Percentiles rank a stretch among this genome's conserved stretches.
Conservation (phyloP, 495 filamentous ascomycete species). For the Lophiostoma macrostomum region DNA sequence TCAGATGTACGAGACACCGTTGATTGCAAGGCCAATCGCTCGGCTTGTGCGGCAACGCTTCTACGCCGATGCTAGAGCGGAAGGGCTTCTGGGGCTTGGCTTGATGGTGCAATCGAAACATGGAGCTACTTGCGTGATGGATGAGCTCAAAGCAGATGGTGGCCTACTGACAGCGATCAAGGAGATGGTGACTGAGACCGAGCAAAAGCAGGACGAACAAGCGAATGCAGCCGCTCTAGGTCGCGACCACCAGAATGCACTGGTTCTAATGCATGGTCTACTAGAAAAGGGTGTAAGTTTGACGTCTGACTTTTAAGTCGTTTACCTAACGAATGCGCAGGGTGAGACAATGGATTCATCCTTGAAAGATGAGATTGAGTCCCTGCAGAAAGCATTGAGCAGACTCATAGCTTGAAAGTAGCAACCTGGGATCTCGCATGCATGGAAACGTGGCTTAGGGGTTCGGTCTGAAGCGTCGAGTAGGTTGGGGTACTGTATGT, state of each 20-base stretch:
- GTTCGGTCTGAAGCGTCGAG: too few species aligned
- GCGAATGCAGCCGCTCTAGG: background rate
- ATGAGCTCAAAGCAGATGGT: conserved; percentile 19
- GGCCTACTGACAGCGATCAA: conserved; percentile 20
- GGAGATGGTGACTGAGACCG: conserved; percentile 13
- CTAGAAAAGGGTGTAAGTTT: conserved; percentile 26
- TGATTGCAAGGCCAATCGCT: conserved; percentile 23
- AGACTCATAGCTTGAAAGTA: conserved; percentile 7
- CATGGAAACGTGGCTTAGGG: too few species aligned
- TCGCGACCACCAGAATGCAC: conserved; percentile 26
- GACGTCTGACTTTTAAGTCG: background rate
- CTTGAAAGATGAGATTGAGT: conserved; percentile 11
- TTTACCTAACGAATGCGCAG: conserved; percentile 4
- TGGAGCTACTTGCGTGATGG: conserved; percentile 20
- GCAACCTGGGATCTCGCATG: background rate
- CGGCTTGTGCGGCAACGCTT: conserved; percentile 29
- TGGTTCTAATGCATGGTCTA: conserved; percentile 26
- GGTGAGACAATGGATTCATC: conserved; percentile 7
- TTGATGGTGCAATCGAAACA: conserved; percentile 24
- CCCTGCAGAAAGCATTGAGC: conserved; percentile 9
- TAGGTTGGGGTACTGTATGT: too few species aligned
- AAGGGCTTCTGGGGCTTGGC: conserved; percentile 30
- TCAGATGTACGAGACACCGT: conserved; percentile 19
- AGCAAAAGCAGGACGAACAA: conserved; percentile 13
- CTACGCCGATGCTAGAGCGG: conserved; percentile 29